A percentile compares a stretch with the other conserved stretches of the same genome.
phyloP scores from a whole-genome alignment of 768 basidiomycete species.

The Cubamyces lactineus region DNA sequence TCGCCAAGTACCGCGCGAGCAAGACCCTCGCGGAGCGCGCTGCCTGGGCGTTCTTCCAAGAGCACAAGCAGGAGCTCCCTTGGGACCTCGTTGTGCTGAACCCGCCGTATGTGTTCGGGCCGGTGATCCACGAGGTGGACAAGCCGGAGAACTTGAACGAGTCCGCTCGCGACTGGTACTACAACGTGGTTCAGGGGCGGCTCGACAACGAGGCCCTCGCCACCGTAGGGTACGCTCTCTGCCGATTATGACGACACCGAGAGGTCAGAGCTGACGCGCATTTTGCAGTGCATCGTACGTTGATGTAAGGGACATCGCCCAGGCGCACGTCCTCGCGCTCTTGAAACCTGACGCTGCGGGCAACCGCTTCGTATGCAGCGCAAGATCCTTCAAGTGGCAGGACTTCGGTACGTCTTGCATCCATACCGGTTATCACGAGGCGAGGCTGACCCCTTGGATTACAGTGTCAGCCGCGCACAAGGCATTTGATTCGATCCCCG shows the following conservation, averaged over 20 bases:
- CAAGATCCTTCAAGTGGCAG: constrained; percentile 33
- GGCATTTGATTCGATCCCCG: not conserved
- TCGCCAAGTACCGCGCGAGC: constrained; percentile 56
- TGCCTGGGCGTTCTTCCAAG: constrained; percentile 41
- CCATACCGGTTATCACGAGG: too few relatives aligned
- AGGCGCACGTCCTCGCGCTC: constrained; percentile 56
- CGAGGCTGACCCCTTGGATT: too few relatives aligned
- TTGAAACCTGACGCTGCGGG: constrained; percentile 54
- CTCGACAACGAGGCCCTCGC: constrained; percentile 25
- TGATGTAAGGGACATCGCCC: constrained; percentile 59
- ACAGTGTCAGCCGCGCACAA: constrained; percentile 2
- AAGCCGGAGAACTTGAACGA: constrained; percentile 43
- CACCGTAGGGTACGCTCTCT: constrained; percentile 27
- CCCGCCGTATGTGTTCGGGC: constrained; percentile 47
- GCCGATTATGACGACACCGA: constrained; percentile 31
- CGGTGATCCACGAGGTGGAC: constrained; percentile 39
- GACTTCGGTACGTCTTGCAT: constrained; percentile 24
- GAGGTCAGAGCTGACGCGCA: not conserved
- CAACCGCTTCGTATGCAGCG: constrained; percentile 57
- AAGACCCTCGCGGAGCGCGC: constrained; percentile 66
- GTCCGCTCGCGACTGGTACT: constrained; percentile 30
- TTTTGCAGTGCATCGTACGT: constrained; percentile 24
- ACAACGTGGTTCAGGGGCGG: constrained; percentile 28
- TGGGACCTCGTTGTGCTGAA: constrained; percentile 45
- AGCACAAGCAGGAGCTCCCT: constrained; percentile 10